A percentile compares a stretch with the other conserved stretches of the same genome.
phyloP scores from a whole-genome alignment of 2,329 filamentous ascomycete genomes.

The Nemania diffusa region DNA sequence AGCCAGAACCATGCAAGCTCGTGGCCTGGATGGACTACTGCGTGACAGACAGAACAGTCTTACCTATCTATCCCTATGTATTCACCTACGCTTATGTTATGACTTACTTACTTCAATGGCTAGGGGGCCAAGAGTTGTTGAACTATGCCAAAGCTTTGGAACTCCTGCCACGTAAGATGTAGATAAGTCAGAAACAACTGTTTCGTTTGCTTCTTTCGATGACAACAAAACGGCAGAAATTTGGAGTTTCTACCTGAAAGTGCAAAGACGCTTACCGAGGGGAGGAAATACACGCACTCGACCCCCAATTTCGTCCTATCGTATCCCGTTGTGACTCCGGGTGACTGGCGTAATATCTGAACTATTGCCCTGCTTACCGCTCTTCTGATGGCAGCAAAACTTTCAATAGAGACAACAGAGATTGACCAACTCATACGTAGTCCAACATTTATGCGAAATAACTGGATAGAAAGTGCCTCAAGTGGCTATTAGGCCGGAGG shows the following conservation, averaged over 20 bases:
- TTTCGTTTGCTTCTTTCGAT: constrained; percentile 2
- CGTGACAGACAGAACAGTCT: constrained; percentile 9
- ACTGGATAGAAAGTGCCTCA: constrained; percentile 11
- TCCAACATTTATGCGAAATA: constrained; percentile 11
- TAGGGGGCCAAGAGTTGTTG: not conserved
- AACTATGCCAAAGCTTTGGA: constrained; percentile 6
- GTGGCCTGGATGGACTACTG: constrained; percentile 4
- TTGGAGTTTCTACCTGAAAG: not conserved
- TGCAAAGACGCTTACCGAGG: not conserved
- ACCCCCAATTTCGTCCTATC: not conserved
- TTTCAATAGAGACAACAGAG: not conserved
- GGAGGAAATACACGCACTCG: not conserved
- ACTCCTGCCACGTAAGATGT: constrained; percentile 22
- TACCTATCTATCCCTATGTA: constrained; percentile 20
- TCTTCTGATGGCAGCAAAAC: constrained; percentile 11
- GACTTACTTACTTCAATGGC: not conserved
- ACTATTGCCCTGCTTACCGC: constrained; percentile 25
- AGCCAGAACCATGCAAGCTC: constrained; percentile 12
- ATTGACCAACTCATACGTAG: constrained; percentile 19
- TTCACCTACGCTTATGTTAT: not conserved
- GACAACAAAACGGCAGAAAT: not conserved
- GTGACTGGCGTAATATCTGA: constrained; percentile 13
- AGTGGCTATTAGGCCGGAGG: constrained; percentile 20
- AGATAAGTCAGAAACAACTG: constrained; percentile 5
- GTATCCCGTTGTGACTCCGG: constrained; percentile 7